phyloP scores from a whole-genome alignment of 192 early-diverging fungal genomes.

The Coemansia sp. region DNA sequence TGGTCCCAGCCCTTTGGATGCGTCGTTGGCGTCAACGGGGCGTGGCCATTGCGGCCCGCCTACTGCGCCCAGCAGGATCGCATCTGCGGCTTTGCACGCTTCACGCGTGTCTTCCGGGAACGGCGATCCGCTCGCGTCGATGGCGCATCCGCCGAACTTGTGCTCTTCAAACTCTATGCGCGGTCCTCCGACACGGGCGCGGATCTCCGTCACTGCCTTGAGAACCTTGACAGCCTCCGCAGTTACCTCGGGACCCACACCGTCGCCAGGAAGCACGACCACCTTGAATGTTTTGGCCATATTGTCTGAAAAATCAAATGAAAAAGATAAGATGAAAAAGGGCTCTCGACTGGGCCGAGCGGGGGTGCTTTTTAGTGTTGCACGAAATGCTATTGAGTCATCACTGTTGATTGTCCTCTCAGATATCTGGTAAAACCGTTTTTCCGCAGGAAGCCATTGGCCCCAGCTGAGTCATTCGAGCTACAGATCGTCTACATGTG shows the following conservation, averaged over 20 bases:
- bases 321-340: conserved; percentile 26
- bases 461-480: conserved; percentile 6
- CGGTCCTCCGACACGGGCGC: conserved; percentile 59
- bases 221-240: conserved; percentile 88
- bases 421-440: conserved; percentile 5
- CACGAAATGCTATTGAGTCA: too few species aligned
- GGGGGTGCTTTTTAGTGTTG: not conserved
- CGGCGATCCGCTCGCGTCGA: conserved; percentile 85
- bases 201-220: conserved; percentile 66
- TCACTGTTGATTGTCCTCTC: not conserved
- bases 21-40: conserved; percentile 62
- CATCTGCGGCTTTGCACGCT: conserved; percentile 78
- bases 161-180: conserved; percentile 72
- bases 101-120: conserved; percentile 80
- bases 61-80: conserved; percentile 95
- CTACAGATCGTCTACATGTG: conserved; percentile 10
- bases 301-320: not conserved
- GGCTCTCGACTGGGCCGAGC: not conserved
- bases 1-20: conserved; percentile 68
- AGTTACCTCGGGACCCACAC: conserved; percentile 94
- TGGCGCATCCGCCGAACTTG: conserved; percentile 88
- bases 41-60: conserved; percentile 95
- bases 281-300: conserved; percentile 57
- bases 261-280: conserved; percentile 88
- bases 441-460: not conserved